Percentiles rank a stretch among this genome's conserved stretches.
These are phyloP conservation scores for Trypanosoma avium DNA, from an alignment of 208 protist genomes.

Conservation along the genomic window DNA sequence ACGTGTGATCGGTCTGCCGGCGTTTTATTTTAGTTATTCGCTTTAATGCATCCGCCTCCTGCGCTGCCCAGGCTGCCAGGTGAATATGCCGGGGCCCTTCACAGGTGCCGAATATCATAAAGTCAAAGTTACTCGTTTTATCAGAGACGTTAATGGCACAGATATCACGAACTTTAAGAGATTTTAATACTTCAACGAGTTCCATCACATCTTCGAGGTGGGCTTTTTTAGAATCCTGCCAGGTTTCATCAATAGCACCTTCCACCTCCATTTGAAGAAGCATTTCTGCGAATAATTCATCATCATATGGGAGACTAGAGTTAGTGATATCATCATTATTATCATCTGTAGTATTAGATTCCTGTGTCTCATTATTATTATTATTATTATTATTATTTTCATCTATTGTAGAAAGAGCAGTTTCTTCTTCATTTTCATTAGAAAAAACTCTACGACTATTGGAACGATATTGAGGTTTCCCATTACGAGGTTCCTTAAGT, in stretches of 20 bases:
- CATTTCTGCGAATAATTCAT: slow-evolving; percentile 81
- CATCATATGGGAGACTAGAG: slow-evolving; percentile 76
- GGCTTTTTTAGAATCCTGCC: slow-evolving; percentile 75
- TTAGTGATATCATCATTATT: not conserved
- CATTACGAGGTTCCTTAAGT: slow-evolving; percentile 23
- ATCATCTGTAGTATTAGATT: not conserved
- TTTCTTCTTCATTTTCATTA: not conserved
- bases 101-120: slow-evolving; percentile 88
- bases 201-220: slow-evolving; percentile 83
- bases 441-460: slow-evolving; percentile 42
- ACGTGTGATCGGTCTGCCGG: slow-evolving; percentile 76
- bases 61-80: slow-evolving; percentile 86
- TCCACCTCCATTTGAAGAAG: slow-evolving; percentile 91
- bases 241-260: slow-evolving; percentile 82
- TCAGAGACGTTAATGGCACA: slow-evolving; percentile 80
- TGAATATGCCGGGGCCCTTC: slow-evolving; percentile 88
- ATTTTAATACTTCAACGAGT: slow-evolving; percentile 57
- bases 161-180: slow-evolving; percentile 81
- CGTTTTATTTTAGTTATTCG: slow-evolving; percentile 79
- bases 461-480: slow-evolving; percentile 15
- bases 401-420: too few relatives aligned
- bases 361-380: not conserved
- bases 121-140: slow-evolving; percentile 89
- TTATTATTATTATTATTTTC: not conserved
- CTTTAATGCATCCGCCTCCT: slow-evolving; percentile 73